Percentiles rank a stretch among this genome's conserved stretches.
These are phyloP conservation scores for Lasiosphaeris hirsuta DNA, from an alignment of 495 filamentous ascomycete genomes.

Conservation along the genomic window DNA sequence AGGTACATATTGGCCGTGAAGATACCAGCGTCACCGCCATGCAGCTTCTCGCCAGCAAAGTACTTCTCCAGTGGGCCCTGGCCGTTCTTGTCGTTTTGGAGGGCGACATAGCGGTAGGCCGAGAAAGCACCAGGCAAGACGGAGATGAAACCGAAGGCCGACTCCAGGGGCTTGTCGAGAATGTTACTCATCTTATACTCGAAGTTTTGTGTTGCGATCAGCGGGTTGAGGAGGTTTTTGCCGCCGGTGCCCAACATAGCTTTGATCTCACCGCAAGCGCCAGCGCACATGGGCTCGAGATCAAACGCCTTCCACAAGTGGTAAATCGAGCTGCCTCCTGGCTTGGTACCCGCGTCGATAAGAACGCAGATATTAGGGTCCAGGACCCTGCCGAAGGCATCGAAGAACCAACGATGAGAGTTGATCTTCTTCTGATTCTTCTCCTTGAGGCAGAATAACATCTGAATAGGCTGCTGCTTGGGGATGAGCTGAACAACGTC, in stretches of 20 bases:
- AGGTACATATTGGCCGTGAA: conserved; percentile 99
- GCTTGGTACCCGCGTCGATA: conserved; percentile 93
- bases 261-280: conserved; percentile 98
- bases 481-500: conserved; percentile 79
- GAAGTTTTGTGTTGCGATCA: conserved; percentile 97
- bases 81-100: conserved; percentile 95
- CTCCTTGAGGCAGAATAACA: conserved; percentile 98
- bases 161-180: conserved; percentile 95
- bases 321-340: conserved; percentile 90
- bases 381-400: conserved; percentile 88
- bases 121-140: conserved; percentile 98
- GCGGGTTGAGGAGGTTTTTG: conserved; percentile 86
- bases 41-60: conserved; percentile 96
- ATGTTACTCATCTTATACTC: conserved; percentile 99
- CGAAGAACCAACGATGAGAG: conserved; percentile 98
- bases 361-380: conserved; percentile 96
- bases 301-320: conserved; percentile 99
- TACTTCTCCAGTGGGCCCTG: conserved; percentile 94
- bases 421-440: conserved; percentile 99
- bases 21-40: conserved; percentile 89
- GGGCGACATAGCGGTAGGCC: conserved; percentile 87
- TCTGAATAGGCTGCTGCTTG: conserved; percentile 79
- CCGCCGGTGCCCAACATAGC: conserved; percentile 89
- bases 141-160: conserved; percentile 95
- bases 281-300: conserved; percentile 92